phyloP scores from a whole-genome alignment of 1,139 yeast genomes.

The Williopsis jadinii region DNA sequence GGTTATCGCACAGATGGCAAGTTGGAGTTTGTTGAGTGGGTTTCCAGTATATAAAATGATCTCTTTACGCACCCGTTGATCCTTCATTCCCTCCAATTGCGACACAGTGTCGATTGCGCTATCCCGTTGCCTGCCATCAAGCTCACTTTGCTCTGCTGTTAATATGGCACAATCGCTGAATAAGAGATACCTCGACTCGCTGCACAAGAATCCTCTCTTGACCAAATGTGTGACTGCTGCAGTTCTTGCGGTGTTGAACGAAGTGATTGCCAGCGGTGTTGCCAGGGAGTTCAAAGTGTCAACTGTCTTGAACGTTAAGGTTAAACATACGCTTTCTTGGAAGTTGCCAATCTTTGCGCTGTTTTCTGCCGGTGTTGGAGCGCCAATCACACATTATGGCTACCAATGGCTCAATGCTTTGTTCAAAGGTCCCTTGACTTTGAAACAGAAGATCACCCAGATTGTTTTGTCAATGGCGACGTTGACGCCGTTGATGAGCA shows the following conservation, averaged over 20 bases:
- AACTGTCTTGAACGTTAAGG: slow-evolving; percentile 12
- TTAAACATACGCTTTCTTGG: slow-evolving; percentile 24
- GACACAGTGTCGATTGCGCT: too few relatives aligned
- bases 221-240: slow-evolving; percentile 61
- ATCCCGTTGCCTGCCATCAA: too few relatives aligned
- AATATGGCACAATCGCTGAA: slow-evolving; percentile 12
- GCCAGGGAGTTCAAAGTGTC: slow-evolving; percentile 36
- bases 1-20: too few relatives aligned
- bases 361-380: slow-evolving; percentile 62
- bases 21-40: too few relatives aligned
- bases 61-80: too few relatives aligned
- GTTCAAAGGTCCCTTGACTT: slow-evolving; percentile 34
- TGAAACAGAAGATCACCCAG: slow-evolving; percentile 36
- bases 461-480: slow-evolving; percentile 43
- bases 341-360: slow-evolving; percentile 46
- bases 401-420: slow-evolving; percentile 35
- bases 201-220: slow-evolving; percentile 45
- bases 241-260: slow-evolving; percentile 49
- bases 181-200: slow-evolving; percentile 32
- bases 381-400: slow-evolving; percentile 66
- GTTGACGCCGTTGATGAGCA: slow-evolving; percentile 50
- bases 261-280: slow-evolving; percentile 46
- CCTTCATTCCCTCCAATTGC: too few relatives aligned
- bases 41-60: too few relatives aligned
- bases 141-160: too few relatives aligned